Percentiles rank a stretch among this genome's conserved stretches.
Evolutionary conservation across 805 yeast species (phyloP).

Genomic region (Wickerhamomyces kurtzmanii): DNA sequence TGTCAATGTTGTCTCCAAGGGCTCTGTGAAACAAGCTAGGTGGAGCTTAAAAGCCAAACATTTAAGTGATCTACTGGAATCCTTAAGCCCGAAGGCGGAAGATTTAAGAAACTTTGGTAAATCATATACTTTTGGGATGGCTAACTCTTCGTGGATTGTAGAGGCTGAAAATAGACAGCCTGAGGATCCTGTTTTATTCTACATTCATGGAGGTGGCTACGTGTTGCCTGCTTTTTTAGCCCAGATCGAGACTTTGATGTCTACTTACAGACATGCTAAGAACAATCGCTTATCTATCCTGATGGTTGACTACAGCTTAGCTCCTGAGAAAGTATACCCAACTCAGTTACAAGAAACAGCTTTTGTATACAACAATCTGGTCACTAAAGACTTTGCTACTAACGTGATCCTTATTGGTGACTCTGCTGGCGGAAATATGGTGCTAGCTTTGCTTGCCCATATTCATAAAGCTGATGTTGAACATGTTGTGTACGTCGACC

Average conservation of each 20-base stretch:
- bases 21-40: too few species aligned
- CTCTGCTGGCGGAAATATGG: slow-evolving; percentile 21
- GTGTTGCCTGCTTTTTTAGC: too few species aligned
- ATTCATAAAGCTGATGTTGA: neutral
- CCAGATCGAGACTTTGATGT: too few species aligned
- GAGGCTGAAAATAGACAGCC: slow-evolving; percentile 18
- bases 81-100: too few species aligned
- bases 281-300: slow-evolving; percentile 12
- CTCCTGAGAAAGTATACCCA: slow-evolving; percentile 15
- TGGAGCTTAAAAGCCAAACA: too few species aligned
- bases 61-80: too few species aligned
- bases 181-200: slow-evolving; percentile 9
- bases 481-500: neutral
- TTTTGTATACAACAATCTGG: slow-evolving; percentile 9
- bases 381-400: slow-evolving; percentile 7
- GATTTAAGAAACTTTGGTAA: too few species aligned
- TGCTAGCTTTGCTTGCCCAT: slow-evolving; percentile 10
- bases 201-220: slow-evolving; percentile 11
- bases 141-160: slow-evolving; percentile 7
- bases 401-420: slow-evolving; percentile 18
- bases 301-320: slow-evolving; percentile 18
- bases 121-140: too few species aligned
- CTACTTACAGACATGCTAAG: slow-evolving; percentile 1
- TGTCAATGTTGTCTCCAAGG: too few species aligned
- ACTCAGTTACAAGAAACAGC: slow-evolving; percentile 15